Percentiles rank a stretch among this genome's conserved stretches.
These are phyloP conservation scores for Coniella lustricola DNA, from an alignment of 2,329 filamentous ascomycete genomes.

Conservation along the genomic window DNA sequence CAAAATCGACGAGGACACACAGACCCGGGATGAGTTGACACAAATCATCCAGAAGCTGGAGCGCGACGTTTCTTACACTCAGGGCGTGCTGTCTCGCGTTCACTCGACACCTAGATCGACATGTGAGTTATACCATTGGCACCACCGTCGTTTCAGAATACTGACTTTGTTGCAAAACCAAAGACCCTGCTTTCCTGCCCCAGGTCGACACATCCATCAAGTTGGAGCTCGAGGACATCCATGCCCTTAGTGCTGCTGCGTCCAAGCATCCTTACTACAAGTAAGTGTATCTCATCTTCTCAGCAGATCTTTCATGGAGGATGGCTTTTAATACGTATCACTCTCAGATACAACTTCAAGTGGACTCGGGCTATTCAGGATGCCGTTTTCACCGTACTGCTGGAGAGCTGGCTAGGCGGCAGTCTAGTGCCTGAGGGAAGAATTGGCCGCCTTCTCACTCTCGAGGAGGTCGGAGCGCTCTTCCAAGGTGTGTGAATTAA, in stretches of 20 bases:
- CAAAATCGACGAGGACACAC: conserved; percentile 82
- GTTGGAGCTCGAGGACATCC: conserved; percentile 64
- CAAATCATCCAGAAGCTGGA: conserved; percentile 77
- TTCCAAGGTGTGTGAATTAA: conserved; percentile 53
- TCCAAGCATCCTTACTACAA: conserved; percentile 95
- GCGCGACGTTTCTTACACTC: conserved; percentile 72
- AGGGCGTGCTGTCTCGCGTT: conserved; percentile 78
- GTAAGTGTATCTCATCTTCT: conserved; percentile 34
- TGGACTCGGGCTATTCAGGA: conserved; percentile 84
- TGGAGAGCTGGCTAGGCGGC: conserved; percentile 73
- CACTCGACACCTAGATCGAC: conserved; percentile 72
- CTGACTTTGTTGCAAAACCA: neutral
- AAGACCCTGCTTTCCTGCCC: conserved; percentile 62
- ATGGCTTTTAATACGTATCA: too few relatives aligned
- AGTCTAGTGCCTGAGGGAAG: conserved; percentile 47
- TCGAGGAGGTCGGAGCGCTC: conserved; percentile 77
- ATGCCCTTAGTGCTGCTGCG: conserved; percentile 63
- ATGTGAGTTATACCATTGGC: conserved; percentile 30
- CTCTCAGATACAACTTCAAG: conserved; percentile 65
- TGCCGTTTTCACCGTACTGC: conserved; percentile 53
- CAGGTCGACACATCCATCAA: conserved; percentile 66
- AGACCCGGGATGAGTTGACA: conserved; percentile 74
- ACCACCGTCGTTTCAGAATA: neutral
- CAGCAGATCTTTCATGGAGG: neutral
- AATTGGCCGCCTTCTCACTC: conserved; percentile 66